phyloP scores from a whole-genome alignment of 345 rosid genomes.

The Clarkia xantiana region DNA sequence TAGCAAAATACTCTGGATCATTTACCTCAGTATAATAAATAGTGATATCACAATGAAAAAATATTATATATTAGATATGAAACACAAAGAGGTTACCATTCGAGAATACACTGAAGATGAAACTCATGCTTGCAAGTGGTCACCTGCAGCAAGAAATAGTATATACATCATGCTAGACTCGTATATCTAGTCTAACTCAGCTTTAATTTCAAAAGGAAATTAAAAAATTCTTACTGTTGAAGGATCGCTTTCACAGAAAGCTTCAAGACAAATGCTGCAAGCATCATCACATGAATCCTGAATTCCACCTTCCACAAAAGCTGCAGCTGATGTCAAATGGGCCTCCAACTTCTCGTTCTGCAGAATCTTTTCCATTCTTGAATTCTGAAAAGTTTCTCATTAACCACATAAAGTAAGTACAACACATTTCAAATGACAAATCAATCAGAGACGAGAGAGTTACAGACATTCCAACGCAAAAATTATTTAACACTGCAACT shows the following conservation, averaged over 20 bases:
- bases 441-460: background rate
- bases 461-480: too few relatives aligned
- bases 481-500: too few relatives aligned
- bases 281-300: slow-evolving; percentile 96
- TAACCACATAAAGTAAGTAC: background rate
- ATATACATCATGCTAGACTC: background rate
- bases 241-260: slow-evolving; percentile 67
- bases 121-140: slow-evolving; percentile 93
- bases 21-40: background rate
- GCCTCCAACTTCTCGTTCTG: slow-evolving; percentile 28
- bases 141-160: slow-evolving; percentile 28
- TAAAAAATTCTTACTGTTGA: slow-evolving; percentile 39
- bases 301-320: slow-evolving; percentile 94
- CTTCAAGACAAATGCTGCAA: slow-evolving; percentile 95
- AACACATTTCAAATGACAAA: background rate
- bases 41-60: background rate
- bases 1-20: background rate
- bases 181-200: too few relatives aligned
- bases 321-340: slow-evolving; percentile 76
- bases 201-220: background rate
- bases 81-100: slow-evolving; percentile 43
- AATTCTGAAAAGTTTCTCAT: slow-evolving; percentile 1
- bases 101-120: slow-evolving; percentile 96
- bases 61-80: background rate
- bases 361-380: slow-evolving; percentile 4